A percentile compares a stretch with the other conserved stretches of the same genome.
Evolutionary conservation across 495 filamentous ascomycete species (phyloP).

Genomic region (Aspergillus heteromorphus): DNA sequence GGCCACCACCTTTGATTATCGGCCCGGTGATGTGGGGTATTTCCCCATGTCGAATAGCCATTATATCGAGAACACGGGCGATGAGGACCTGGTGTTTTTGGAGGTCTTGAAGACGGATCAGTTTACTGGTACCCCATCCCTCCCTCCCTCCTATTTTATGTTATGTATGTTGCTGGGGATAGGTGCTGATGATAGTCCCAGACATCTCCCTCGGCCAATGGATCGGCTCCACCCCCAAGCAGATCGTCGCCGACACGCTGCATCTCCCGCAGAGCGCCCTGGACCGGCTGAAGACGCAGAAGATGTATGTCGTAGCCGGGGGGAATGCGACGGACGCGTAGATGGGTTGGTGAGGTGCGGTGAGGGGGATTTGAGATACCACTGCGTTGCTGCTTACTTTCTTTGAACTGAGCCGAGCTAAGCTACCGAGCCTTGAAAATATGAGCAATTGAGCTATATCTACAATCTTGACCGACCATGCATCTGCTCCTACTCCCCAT

Average conservation of each 20-base stretch:
- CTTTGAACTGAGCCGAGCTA: no score
- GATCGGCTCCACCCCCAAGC: slow-evolving; percentile 58
- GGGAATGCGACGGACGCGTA: slow-evolving; percentile 4
- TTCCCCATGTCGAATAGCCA: slow-evolving; percentile 61
- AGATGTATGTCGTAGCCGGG: slow-evolving; percentile 53
- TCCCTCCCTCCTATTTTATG: neutral
- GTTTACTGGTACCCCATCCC: slow-evolving; percentile 46
- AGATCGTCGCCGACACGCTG: slow-evolving; percentile 61
- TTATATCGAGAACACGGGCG: slow-evolving; percentile 70
- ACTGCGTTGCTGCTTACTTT: neutral
- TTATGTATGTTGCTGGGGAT: neutral
- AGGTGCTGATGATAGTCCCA: slow-evolving; percentile 13
- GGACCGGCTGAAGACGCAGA: slow-evolving; percentile 53
- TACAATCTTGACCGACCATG: no score
- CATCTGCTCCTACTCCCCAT: no score
- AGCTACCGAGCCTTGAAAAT: no score
- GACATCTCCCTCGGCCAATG: slow-evolving; percentile 61
- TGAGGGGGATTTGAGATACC: no score
- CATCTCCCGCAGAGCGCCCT: slow-evolving; percentile 50
- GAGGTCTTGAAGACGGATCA: slow-evolving; percentile 64
- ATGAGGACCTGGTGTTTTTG: slow-evolving; percentile 61
- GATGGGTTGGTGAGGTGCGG: no score
- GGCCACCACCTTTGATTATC: slow-evolving; percentile 69
- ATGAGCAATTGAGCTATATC: no score
- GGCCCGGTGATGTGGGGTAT: slow-evolving; percentile 66